Evolutionary conservation across 2,329 filamentous ascomycete species (phyloP).

Genomic region (Hymenoscyphus repandus): DNA sequence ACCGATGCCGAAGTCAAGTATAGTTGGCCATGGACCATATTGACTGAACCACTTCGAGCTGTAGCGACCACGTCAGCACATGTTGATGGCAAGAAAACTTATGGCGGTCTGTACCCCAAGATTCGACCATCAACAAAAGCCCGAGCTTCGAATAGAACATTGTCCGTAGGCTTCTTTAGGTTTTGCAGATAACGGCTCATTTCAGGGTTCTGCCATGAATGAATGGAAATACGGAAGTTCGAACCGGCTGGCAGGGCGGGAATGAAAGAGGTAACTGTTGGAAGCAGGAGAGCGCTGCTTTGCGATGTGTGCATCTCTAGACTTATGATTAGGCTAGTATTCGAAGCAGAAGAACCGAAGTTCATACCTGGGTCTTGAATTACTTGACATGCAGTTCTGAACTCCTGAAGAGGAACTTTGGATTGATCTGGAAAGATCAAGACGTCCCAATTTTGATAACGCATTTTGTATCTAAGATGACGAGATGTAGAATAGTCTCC

Average conservation of each 20-base stretch:
- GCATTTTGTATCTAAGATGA: conserved; percentile 49
- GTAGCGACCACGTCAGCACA: neutral
- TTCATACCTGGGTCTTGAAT: conserved; percentile 43
- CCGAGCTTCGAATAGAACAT: conserved; percentile 58
- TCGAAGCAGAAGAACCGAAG: neutral
- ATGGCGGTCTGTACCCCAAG: conserved; percentile 45
- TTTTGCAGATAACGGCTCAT: conserved; percentile 52
- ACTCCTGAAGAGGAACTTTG: conserved; percentile 73
- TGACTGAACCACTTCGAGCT: conserved; percentile 46
- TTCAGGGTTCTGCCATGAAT: conserved; percentile 63
- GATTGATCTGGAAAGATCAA: conserved; percentile 66
- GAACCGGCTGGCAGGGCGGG: conserved; percentile 54
- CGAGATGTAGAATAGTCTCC: neutral
- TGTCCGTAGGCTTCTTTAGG: conserved; percentile 49
- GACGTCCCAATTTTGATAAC: conserved; percentile 82
- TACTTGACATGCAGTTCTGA: conserved; percentile 71
- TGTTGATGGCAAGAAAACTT: neutral
- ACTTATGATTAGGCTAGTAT: conserved; percentile 13
- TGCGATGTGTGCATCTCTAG: conserved; percentile 9
- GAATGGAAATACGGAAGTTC: conserved; percentile 68
- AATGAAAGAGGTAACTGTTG: conserved; percentile 66
- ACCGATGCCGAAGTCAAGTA: conserved; percentile 40
- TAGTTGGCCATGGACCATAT: conserved; percentile 44
- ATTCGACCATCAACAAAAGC: conserved; percentile 64
- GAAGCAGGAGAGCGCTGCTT: conserved; percentile 36